Evolutionary conservation across 805 yeast genomes (phyloP), one percentile per base, ranked within the genome.

Genomic region (Candida vartiovaarae): DNA sequence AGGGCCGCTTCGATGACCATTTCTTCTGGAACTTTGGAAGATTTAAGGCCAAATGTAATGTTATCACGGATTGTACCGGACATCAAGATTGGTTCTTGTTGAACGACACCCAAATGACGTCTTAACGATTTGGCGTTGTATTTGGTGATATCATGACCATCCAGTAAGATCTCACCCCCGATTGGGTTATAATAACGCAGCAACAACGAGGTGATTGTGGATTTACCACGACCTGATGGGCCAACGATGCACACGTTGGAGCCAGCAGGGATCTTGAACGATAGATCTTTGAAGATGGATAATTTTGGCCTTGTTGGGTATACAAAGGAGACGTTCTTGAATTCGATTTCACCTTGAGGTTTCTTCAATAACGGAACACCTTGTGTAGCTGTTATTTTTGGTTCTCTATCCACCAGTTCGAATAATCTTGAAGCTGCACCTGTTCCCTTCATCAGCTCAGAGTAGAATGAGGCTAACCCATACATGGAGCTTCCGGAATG

Each of bases 391-490:
- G 73, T 68, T 36, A 91, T 87, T 20, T 71, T 65, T 2, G 97
- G 90, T 45, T 78, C 67, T 63, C 84, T 73, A 49, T 87, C 95
- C 37, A 84, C 77, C 38, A 93, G 69, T 61, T 93, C 99, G 66
- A 91, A 91, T 32, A 91, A 70, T 51, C 99, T 73, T 42, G 91
- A 81, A 0, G 98, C 95, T 1, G 98, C 98, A 44, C 99, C 99
- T 7, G 88, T 85, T 42, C 97, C 98, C 67, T 93, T 93, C 99
- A 93, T 93, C 46, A 93, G 68, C 62, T 93, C 99, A 1, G 96
- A 82, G 59, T 90, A 93, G 60, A 93, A 91, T 49, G 85, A 84
- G 0, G 96, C 91, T n/a, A 91, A 61, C 0, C 97, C 96, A 61
- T 84, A 85, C 41, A 91, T 85, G 5, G 97, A 84, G 31, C 84